These are phyloP conservation scores for Botrytis byssoidea DNA, from an alignment of 2,329 filamentous ascomycete genomes.

Conservation along the genomic window DNA sequence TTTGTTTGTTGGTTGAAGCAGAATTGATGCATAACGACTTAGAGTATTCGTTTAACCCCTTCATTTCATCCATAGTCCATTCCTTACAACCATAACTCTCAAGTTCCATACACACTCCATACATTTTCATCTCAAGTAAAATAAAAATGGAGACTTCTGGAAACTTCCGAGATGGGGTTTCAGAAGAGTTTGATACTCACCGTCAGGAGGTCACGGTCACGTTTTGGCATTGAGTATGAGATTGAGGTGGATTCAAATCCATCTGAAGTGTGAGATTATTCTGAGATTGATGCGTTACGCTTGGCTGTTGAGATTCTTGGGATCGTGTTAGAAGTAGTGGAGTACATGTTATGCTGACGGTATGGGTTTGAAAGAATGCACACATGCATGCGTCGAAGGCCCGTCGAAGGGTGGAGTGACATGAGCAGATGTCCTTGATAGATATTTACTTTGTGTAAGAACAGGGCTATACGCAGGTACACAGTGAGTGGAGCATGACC, in stretches of 20 bases:
- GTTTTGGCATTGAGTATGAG: constrained; percentile 2
- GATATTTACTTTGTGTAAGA: background rate
- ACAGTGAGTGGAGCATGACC: constrained; percentile 9
- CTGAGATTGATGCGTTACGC: background rate
- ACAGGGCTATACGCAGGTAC: constrained; percentile 13
- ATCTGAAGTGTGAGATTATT: background rate
- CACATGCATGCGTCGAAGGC: background rate
- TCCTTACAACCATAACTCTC: background rate
- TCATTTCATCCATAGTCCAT: constrained; percentile 8
- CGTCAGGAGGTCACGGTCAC: background rate
- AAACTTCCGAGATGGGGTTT: constrained; percentile 7
- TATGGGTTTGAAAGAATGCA: background rate
- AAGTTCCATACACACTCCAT: background rate
- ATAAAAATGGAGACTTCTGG: background rate
- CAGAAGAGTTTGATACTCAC: constrained; percentile 14
- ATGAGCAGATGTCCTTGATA: background rate
- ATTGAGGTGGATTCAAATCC: background rate
- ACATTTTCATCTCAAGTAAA: background rate
- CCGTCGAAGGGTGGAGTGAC: constrained; percentile 8
- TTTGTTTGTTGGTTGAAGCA: background rate
- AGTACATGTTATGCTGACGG: background rate
- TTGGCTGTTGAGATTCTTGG: background rate
- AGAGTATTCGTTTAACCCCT: constrained; percentile 6
- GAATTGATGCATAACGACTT: constrained; percentile 2
- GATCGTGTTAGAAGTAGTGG: background rate